Evolutionary conservation across 148 eudicot species (phyloP).

Genomic region (Pouteria glomerata): DNA sequence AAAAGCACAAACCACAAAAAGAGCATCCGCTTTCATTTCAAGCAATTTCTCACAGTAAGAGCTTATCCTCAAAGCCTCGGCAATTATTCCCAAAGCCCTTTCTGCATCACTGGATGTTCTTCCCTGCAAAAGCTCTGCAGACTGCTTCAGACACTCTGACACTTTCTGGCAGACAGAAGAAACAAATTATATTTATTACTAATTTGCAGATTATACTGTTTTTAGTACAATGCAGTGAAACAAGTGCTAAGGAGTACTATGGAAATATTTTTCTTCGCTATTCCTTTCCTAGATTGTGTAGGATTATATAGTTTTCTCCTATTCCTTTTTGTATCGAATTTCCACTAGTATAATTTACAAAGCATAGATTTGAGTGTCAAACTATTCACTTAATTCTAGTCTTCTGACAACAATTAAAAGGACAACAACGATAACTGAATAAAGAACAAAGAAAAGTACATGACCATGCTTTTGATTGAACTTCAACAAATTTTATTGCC

Average conservation of each 20-base stretch:
- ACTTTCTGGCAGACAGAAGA: conserved; percentile 51
- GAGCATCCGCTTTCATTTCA: conserved; percentile 83
- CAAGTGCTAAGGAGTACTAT: too few species aligned
- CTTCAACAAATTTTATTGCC: background rate
- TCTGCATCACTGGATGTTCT: conserved; percentile 38
- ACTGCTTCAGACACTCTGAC: conserved; percentile 57
- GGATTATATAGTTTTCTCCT: too few species aligned
- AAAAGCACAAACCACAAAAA: conserved; percentile 61
- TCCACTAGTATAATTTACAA: too few species aligned
- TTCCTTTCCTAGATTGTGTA: too few species aligned
- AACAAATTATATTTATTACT: background rate
- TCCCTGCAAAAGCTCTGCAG: conserved; percentile 48
- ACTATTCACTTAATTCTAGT: too few species aligned
- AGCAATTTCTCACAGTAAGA: conserved; percentile 64
- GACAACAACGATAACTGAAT: background rate
- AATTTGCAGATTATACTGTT: background rate
- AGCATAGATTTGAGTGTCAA: too few species aligned
- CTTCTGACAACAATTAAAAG: background rate
- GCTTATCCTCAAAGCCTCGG: conserved; percentile 71
- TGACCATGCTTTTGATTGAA: background rate
- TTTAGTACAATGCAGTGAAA: too few species aligned
- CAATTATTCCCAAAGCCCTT: conserved; percentile 50
- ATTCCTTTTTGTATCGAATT: too few species aligned
- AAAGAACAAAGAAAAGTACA: background rate
- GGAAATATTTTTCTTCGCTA: too few species aligned